Evolutionary conservation across 495 filamentous ascomycete species (phyloP), one percentile per base, ranked within the genome.

Genomic region (Talaromyces wortmannii): DNA sequence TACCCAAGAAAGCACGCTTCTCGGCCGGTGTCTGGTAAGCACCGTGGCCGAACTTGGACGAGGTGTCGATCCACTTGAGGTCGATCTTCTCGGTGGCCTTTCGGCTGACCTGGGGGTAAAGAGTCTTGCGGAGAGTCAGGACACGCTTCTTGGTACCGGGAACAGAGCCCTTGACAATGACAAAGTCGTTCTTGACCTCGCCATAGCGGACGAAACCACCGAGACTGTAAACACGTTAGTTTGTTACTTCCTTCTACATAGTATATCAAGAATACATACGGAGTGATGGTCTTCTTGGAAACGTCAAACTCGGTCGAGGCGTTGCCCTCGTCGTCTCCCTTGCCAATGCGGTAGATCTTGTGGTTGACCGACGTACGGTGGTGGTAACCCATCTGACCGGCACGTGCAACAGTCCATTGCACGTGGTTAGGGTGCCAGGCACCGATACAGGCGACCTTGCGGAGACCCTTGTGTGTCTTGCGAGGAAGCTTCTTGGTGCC

Each of bases 391-490:
- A 86, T 84, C 82, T 99, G 95, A 95, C 95, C 95, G 64, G 95
- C 95, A 87, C 95, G 95, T 72, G 94, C 95, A 80, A 99, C 95
- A 76, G 95, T 97, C 95, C 95, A 99, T 85, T 99, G 95, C 81
- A 99, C 95, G 89, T 99, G 95, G 76, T 87, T 91, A 70, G 95
- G 95, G 87, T 99, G 95, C 95, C 95, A 99, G 64, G 95, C 95
- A 85, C 95, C 95, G 75, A 99, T 99, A 95, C 95, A 99, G 68
- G 95, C 95, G 67, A 99, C 95, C 88, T 99, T 99, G 66, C 95
- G 87, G 70, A 99, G 89, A 92, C 95, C 95, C 86, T 99, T 99
- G 87, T 99, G 95, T 62, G 95, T 99, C 90, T 99, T 99, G 69
- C 95, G 89, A 63, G 95, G 95, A 62, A 99, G 89, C 90, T 99